Evolutionary conservation across 2,329 filamentous ascomycete genomes (phyloP), one percentile per base, ranked within the genome.

Genomic region (Chrysosporium keratinophilum): DNA sequence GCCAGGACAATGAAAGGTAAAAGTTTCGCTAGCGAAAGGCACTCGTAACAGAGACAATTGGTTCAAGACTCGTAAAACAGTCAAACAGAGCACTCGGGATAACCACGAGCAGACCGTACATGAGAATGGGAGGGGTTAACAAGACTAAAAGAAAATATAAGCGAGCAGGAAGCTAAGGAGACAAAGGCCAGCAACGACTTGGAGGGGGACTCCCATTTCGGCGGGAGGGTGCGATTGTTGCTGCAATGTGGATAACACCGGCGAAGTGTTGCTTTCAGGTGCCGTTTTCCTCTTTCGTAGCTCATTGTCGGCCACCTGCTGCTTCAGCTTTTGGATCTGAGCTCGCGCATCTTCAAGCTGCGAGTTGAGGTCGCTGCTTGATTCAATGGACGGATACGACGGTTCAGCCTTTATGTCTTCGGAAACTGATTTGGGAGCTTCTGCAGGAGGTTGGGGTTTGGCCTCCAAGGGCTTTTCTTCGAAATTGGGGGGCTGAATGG

Each of bases 141-240:
- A 19, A 15, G 19, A 20, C 23, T 83, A 98, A 72, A 98, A 98
- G 76, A 98, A 89, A 71, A 97, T 81, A 73, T 96, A 98, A 53
- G 89, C 93, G 62, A 97, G 79, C 66, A 98, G 72, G 75, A 98
- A 98, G 76, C 88, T 90, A 59, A 95, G 64, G 63, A 98, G 76
- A 68, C 90, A 96, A 42, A 98, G 75, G 19, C 82, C 76, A 19
- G 93, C 91, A 43, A 87, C 87, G 58, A 91, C 80, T 69, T 91
- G 85, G 48, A 98, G 81, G 0, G 93, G 84, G 2, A 98, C 91
- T 19, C 93, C 91, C 17, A 65, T 52, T 62, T 89, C 82, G 17
- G 74, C 82, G 19, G 75, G 60, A 52, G 71, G 69, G 43, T 71
- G 61, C 57, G 74, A 75, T 62, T 76, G 76, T 64, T 79, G 80